phyloP scores from a whole-genome alignment of 164 flowering plant species.

The Cinnamomum chago region DNA sequence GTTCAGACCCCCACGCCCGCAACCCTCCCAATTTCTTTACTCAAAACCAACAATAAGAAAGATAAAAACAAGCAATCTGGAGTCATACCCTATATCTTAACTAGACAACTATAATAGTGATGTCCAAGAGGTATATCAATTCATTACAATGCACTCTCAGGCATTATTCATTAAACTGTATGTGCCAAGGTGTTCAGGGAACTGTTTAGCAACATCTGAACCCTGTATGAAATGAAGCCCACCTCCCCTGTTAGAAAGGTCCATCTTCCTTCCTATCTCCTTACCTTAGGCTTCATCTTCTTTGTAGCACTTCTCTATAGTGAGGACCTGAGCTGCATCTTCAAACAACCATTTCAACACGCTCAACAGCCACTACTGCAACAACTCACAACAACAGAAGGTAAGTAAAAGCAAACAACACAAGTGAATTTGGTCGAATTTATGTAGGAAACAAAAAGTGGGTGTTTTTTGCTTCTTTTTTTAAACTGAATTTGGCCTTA shows the following conservation, averaged over 20 bases:
- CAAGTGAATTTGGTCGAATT: not conserved
- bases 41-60: too few species aligned
- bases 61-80: too few species aligned
- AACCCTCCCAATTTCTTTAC: too few species aligned
- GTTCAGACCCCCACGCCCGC: too few species aligned
- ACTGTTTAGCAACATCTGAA: too few species aligned
- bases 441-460: not conserved
- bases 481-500: not conserved
- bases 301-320: conserved; percentile 58
- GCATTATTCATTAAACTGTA: too few species aligned
- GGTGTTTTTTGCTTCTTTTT: not conserved
- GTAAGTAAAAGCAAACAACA: conserved; percentile 24
- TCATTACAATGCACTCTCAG: too few species aligned
- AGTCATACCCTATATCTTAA: too few species aligned
- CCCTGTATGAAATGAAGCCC: conserved; percentile 38
- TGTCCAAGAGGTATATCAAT: too few species aligned
- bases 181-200: not conserved
- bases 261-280: conserved; percentile 55
- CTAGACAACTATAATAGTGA: too few species aligned
- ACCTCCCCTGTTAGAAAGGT: conserved; percentile 31
- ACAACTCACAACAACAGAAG: conserved; percentile 20
- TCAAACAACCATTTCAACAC: conserved; percentile 21
- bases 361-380: not conserved
- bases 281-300: conserved; percentile 54
- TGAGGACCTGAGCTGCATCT: conserved; percentile 47